These are phyloP conservation scores for Reticulascus tulasneorum DNA, from an alignment of 2,329 filamentous ascomycete genomes.

Conservation along the genomic window DNA sequence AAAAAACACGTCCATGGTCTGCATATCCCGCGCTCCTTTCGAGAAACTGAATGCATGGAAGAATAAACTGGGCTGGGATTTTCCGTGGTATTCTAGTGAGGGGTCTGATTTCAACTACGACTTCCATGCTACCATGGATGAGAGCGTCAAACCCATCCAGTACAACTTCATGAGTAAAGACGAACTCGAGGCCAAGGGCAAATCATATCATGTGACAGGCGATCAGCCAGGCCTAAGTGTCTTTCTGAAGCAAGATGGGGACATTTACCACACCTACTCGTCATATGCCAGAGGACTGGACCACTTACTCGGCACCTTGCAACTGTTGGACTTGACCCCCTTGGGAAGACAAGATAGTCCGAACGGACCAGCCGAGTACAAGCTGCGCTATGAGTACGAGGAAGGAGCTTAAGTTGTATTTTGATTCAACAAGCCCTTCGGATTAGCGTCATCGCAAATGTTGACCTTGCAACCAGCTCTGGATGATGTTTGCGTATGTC, in stretches of 20 bases:
- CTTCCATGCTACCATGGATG: conserved; percentile 30
- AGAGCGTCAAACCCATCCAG: conserved; percentile 18
- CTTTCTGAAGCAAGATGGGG: conserved; percentile 25
- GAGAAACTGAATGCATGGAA: conserved; percentile 31
- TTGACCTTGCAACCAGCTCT: too few species aligned
- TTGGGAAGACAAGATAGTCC: conserved; percentile 25
- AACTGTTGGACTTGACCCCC: conserved; percentile 29
- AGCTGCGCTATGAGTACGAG: conserved; percentile 22
- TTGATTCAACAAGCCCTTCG: too few species aligned
- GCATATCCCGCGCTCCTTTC: conserved; percentile 33
- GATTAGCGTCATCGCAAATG: too few species aligned
- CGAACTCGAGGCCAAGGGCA: conserved; percentile 21
- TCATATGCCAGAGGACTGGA: conserved; percentile 28
- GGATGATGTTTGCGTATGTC: too few species aligned
- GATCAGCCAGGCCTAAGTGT: conserved; percentile 33
- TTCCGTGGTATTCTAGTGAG: conserved; percentile 35
- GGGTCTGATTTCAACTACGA: conserved; percentile 35
- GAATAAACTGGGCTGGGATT: conserved; percentile 33
- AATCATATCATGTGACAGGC: conserved; percentile 20
- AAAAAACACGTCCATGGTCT: conserved; percentile 32
- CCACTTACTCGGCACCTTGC: conserved; percentile 23
- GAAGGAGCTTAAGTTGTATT: conserved; percentile 2
- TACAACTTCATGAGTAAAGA: conserved; percentile 20
- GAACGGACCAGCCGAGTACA: conserved; percentile 21
- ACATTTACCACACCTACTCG: conserved; percentile 35